These are phyloP conservation scores for Bocquillonia castaneifolia DNA, from an alignment of 441 rosid genomes.

Conservation along the genomic window DNA sequence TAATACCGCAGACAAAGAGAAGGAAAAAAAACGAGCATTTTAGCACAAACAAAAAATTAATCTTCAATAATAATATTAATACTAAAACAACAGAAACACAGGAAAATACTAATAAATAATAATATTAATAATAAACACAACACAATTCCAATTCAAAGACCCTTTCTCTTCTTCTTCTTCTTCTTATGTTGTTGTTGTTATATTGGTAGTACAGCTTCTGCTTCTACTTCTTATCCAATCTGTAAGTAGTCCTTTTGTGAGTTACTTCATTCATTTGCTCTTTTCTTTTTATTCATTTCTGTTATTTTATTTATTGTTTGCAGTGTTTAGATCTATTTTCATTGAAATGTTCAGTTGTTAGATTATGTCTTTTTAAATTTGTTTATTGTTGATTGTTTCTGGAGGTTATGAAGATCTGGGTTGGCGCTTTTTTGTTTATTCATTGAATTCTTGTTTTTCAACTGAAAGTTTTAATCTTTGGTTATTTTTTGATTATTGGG, in stretches of 20 bases:
- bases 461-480: not conserved
- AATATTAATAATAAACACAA: slow-evolving; percentile 20
- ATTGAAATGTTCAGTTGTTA: too few relatives aligned
- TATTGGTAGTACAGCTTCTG: too few relatives aligned
- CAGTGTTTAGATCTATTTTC: too few relatives aligned
- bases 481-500: not conserved
- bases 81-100: slow-evolving; percentile 6
- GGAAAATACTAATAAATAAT: slow-evolving; percentile 40
- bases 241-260: slow-evolving; percentile 44
- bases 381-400: too few relatives aligned
- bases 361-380: too few relatives aligned
- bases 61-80: too few relatives aligned
- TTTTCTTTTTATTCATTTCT: slow-evolving; percentile 5
- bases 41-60: too few relatives aligned
- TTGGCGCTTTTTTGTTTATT: not conserved
- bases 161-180: slow-evolving; percentile 17
- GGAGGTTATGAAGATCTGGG: slow-evolving; percentile 43
- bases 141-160: slow-evolving; percentile 27
- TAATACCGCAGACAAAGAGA: slow-evolving; percentile 21
- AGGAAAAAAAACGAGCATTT: too few relatives aligned
- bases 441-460: slow-evolving; percentile 15
- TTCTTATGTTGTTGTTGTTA: too few relatives aligned
- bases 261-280: slow-evolving; percentile 9
- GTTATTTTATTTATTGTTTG: too few relatives aligned
- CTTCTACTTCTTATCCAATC: slow-evolving; percentile 40